phyloP scores from a whole-genome alignment of 2,329 filamentous ascomycete species.

The Juglanconis sp. region DNA sequence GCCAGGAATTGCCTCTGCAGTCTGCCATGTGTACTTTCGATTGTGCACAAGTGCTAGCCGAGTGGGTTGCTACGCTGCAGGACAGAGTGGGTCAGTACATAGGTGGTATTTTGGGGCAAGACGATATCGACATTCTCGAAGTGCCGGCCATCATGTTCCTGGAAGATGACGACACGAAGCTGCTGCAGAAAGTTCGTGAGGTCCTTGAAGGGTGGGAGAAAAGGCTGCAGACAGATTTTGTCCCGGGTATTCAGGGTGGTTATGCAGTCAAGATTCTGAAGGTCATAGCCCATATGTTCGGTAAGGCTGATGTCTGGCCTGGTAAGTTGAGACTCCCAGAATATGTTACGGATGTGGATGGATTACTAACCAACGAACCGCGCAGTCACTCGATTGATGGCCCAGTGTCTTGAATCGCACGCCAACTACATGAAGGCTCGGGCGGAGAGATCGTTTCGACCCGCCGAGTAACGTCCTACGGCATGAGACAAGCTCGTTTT shows the following conservation, averaged over 20 bases:
- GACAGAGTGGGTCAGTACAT: constrained; percentile 89
- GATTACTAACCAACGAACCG: background rate
- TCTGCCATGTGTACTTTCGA: constrained; percentile 91
- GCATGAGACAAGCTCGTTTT: background rate
- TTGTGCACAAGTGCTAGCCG: constrained; percentile 87
- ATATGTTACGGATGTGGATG: background rate
- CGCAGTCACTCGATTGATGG: constrained; percentile 52
- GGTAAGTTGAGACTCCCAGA: constrained; percentile 49
- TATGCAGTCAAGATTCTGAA: constrained; percentile 82
- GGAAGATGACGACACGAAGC: constrained; percentile 85
- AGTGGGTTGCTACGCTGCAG: constrained; percentile 91
- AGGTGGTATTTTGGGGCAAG: constrained; percentile 81
- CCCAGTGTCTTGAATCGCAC: constrained; percentile 53
- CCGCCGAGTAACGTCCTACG: constrained; percentile 31
- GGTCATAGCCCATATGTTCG: constrained; percentile 81
- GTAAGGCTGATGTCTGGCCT: constrained; percentile 89
- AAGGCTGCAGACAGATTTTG: constrained; percentile 65
- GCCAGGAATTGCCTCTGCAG: constrained; percentile 82
- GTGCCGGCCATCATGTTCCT: constrained; percentile 86
- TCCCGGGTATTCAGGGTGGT: constrained; percentile 56
- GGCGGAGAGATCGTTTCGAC: constrained; percentile 49
- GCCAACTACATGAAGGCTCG: constrained; percentile 49
- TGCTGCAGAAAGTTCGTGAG: constrained; percentile 77
- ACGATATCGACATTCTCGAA: constrained; percentile 73
- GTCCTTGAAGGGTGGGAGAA: constrained; percentile 73